A percentile compares a stretch with the other conserved stretches of the same genome.
phyloP scores from a whole-genome alignment of 2,329 filamentous ascomycete species.

The Aspergillus neoniger region DNA sequence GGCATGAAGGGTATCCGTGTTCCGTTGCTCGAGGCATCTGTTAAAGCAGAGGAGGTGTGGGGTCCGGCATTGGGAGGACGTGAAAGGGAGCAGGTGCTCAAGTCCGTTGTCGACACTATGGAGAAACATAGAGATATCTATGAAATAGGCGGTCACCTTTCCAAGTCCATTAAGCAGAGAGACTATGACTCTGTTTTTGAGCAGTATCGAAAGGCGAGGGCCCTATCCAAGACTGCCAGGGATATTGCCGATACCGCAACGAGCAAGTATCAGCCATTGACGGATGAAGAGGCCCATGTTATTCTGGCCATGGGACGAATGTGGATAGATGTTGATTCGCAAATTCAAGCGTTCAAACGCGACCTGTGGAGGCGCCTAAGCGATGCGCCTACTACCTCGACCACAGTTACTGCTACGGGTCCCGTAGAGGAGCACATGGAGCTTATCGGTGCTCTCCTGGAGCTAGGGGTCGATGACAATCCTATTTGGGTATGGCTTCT shows the following conservation, averaged over 20 bases:
- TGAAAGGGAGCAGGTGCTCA: slow-evolving; percentile 86
- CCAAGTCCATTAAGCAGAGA: slow-evolving; percentile 83
- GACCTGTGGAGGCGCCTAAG: slow-evolving; percentile 84
- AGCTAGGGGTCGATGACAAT: slow-evolving; percentile 91
- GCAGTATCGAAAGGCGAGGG: slow-evolving; percentile 80
- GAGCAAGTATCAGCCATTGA: slow-evolving; percentile 57
- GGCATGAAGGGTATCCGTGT: slow-evolving; percentile 84
- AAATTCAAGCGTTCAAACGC: slow-evolving; percentile 82
- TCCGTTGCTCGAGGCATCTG: slow-evolving; percentile 83
- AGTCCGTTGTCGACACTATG: slow-evolving; percentile 72
- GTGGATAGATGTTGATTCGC: slow-evolving; percentile 91
- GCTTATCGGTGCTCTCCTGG: slow-evolving; percentile 82
- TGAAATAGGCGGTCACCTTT: slow-evolving; percentile 73
- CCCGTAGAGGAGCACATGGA: slow-evolving; percentile 85
- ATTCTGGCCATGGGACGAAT: slow-evolving; percentile 87
- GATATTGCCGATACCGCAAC: slow-evolving; percentile 63
- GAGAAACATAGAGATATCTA: slow-evolving; percentile 80
- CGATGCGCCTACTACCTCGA: slow-evolving; percentile 62
- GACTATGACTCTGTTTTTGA: slow-evolving; percentile 88
- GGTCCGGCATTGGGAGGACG: slow-evolving; percentile 87
- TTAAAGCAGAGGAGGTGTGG: slow-evolving; percentile 97
- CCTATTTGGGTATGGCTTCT: slow-evolving; percentile 96
- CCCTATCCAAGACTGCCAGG: slow-evolving; percentile 76
- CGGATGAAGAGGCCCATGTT: slow-evolving; percentile 79
- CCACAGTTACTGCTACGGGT: slow-evolving; percentile 51